A percentile compares a stretch with the other conserved stretches of the same genome.
phyloP scores from a whole-genome alignment of 2,329 filamentous ascomycete species.

The Cytospora piceicola region DNA sequence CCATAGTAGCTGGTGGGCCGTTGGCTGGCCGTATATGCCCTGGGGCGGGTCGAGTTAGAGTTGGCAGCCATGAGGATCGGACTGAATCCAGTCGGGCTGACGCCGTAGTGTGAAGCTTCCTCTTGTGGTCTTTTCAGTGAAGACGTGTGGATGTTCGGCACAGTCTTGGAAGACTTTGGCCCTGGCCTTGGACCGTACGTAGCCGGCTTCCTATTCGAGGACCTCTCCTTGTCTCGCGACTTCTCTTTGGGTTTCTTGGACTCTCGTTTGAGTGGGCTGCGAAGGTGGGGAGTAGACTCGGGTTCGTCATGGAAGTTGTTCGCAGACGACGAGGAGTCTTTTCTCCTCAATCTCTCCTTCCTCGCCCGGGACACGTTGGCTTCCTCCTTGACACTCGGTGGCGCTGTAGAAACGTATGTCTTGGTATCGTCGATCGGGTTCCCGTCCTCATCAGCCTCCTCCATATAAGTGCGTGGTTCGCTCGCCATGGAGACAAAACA shows the following conservation, averaged over 20 bases:
- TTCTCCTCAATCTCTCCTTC: slow-evolving; percentile 44
- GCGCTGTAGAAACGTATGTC: slow-evolving; percentile 52
- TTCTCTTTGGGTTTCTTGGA: slow-evolving; percentile 40
- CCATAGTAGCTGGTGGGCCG: slow-evolving; percentile 46
- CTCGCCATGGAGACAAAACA: slow-evolving; percentile 48
- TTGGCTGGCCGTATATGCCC: slow-evolving; percentile 41
- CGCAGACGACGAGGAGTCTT: slow-evolving; percentile 44
- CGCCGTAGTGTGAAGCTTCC: slow-evolving; percentile 47
- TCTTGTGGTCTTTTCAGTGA: slow-evolving; percentile 41
- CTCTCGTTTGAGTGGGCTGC: slow-evolving; percentile 40
- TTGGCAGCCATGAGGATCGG: slow-evolving; percentile 25
- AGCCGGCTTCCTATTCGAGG: slow-evolving; percentile 38
- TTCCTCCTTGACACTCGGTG: slow-evolving; percentile 51
- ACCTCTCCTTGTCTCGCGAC: slow-evolving; percentile 34
- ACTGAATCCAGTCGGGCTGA: slow-evolving; percentile 39
- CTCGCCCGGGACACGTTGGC: slow-evolving; percentile 57
- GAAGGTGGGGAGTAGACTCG: slow-evolving; percentile 48
- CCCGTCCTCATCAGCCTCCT: slow-evolving; percentile 56
- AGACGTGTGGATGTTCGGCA: slow-evolving; percentile 36
- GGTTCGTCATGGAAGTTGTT: slow-evolving; percentile 45
- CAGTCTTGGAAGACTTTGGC: slow-evolving; percentile 46
- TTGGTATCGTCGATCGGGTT: slow-evolving; percentile 45
- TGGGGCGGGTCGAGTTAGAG: slow-evolving; percentile 43
- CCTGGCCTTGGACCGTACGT: slow-evolving; percentile 30
- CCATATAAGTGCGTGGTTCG: slow-evolving; percentile 47